Evolutionary conservation across 306 rosid genomes (phyloP).

Genomic region (Coriaria nepalensis): DNA sequence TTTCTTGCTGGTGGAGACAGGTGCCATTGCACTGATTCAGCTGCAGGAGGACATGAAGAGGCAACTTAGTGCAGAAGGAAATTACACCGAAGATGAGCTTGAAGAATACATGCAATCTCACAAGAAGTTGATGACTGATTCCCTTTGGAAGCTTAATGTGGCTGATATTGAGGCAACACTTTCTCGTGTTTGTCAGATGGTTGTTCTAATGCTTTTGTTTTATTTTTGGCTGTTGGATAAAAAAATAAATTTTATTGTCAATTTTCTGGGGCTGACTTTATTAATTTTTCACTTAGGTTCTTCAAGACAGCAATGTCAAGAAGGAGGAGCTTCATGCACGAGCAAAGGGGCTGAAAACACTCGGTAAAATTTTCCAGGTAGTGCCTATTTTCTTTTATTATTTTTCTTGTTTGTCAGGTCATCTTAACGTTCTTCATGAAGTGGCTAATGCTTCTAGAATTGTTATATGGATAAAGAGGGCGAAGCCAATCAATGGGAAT

Average conservation of each 20-base stretch:
- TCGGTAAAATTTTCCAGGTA: constrained; percentile 97
- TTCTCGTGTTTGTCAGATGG: constrained; percentile 95
- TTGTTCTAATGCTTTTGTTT: constrained; percentile 21
- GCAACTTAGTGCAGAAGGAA: constrained; percentile 82
- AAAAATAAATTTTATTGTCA: neutral
- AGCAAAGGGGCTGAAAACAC: constrained; percentile 93
- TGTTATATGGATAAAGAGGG: constrained; percentile 40
- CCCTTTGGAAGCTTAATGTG: constrained; percentile 96
- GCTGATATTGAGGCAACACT: constrained; percentile 97
- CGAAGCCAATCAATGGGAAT: constrained; percentile 48
- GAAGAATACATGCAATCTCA: constrained; percentile 78
- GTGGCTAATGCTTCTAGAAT: constrained; percentile 19
- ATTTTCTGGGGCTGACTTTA: constrained; percentile 16
- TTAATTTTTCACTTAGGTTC: constrained; percentile 50
- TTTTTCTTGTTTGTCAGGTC: neutral
- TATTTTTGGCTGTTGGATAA: constrained; percentile 3
- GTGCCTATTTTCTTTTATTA: constrained; percentile 10
- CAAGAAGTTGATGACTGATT: constrained; percentile 86
- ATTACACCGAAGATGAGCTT: constrained; percentile 85
- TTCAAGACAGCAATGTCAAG: constrained; percentile 69
- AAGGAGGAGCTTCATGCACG: constrained; percentile 91
- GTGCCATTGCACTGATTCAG: constrained; percentile 94
- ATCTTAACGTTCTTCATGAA: neutral
- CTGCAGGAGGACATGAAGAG: constrained; percentile 96
- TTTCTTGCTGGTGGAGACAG: constrained; percentile 31